A percentile compares a stretch with the other conserved stretches of the same genome.
Evolutionary conservation across 345 rosid genomes (phyloP).

Genomic region (Citrus reticulata): DNA sequence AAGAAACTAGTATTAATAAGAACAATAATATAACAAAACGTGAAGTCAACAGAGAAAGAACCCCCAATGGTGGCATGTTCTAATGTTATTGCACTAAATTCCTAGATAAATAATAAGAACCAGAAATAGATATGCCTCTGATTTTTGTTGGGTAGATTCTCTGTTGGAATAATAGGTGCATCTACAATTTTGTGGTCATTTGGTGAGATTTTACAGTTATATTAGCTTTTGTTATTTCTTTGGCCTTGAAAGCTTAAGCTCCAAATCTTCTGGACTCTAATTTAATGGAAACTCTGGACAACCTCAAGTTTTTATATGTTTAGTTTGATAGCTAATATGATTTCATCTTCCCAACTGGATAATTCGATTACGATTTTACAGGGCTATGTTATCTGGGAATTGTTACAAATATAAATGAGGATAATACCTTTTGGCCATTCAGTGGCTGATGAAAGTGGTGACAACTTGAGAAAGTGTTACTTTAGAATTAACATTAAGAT

Average conservation of each 20-base stretch:
- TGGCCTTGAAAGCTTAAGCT: background rate
- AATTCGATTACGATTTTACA: background rate
- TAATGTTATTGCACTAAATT: background rate
- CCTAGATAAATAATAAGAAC: background rate
- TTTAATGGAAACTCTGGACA: background rate
- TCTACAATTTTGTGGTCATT: background rate
- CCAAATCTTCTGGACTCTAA: background rate
- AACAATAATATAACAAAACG: too few species aligned
- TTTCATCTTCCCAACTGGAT: background rate
- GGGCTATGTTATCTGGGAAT: background rate
- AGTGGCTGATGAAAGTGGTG: background rate
- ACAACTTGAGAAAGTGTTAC: background rate
- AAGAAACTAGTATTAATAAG: too few species aligned
- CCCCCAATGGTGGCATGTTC: background rate
- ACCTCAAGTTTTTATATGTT: background rate
- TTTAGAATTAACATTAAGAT: background rate
- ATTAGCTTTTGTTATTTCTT: background rate
- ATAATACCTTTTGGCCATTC: background rate
- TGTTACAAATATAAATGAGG: background rate
- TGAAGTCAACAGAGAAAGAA: too few species aligned
- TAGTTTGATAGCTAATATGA: background rate
- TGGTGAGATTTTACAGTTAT: background rate
- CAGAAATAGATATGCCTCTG: background rate
- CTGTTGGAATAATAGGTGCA: background rate
- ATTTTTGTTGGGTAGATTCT: background rate